Evolutionary conservation across 83 land plant genomes (phyloP), one percentile per base, ranked within the genome.

Genomic region (Larix sibirica): DNA sequence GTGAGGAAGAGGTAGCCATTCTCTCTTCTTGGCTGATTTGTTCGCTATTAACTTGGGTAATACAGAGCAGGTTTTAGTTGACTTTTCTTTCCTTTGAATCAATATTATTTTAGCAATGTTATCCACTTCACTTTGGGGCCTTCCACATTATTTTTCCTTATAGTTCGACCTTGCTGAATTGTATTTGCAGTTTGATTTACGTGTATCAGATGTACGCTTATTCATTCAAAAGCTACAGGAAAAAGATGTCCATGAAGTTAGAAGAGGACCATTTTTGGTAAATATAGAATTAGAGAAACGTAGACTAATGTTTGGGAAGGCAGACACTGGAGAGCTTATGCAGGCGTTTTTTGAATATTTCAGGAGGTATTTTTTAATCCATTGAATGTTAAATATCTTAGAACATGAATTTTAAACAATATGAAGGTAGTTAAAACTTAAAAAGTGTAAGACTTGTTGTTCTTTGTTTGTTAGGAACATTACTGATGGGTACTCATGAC

Each of bases 201-300:
- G 91, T 64, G 81, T 96, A 38, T 85, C 86, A 83, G 69, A 69
- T 71, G 97, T 95, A 38, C 82, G 71, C 28, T 79, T 77, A 2
- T 91, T 95, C 79, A 67, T 93, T 44, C 62, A 85, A 36, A 91
- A 90, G 74, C 84, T 96, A 77, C 93, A 86, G 87, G 80, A 58
- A 28, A 85, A 86, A 47, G 60, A 83, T 18, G 33, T 26, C 36
- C 80, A 77, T 54, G 91, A 95, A 58, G 26, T 71, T 64, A 31
- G 90, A 82, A 92, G 99, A 84, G 83, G 92, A 44, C 99, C 99
- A 26, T 93, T 83, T 82, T 86, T 97, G 82, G 99, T 91, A 79
- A 85, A 82, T 21, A 70, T 98, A 84, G 99, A 98, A 91, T 88
- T 98, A 80, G 94, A 98, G 73, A 88, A 89, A 79, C 84, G 95